Evolutionary conservation across 1,139 yeast genomes (phyloP), one percentile per base, ranked within the genome.

Genomic region (Barnettozyma hawaiiensis): DNA sequence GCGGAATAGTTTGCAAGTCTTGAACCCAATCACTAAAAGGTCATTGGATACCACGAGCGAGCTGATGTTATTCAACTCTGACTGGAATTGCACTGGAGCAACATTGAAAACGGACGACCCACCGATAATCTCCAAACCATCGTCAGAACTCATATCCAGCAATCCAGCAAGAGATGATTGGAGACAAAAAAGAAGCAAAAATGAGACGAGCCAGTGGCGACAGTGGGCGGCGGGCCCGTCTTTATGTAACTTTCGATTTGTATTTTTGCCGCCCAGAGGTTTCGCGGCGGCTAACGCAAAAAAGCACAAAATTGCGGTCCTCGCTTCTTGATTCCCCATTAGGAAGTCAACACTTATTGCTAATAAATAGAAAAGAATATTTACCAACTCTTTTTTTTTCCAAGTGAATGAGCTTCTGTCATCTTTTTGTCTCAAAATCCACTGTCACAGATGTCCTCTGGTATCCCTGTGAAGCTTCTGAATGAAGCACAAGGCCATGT

Each of bases 401-500:
- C n/a, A n/a, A n/a, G n/a, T n/a, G n/a, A n/a, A n/a, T n/a, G n/a
- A n/a, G n/a, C n/a, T n/a, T n/a, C n/a, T n/a, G n/a, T n/a, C 3
- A 10, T 4, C 18, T 8, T 2, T 32, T 12, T 12, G 16, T 19
- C 3, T 12, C 6, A 14, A n/a, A n/a, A 24, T 35, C 32, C 11
- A 4, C 5, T 12, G 33, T 19, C 14, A 22, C n/a, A 19, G 15
- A 15, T n/a, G 56, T 51, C 58, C 16, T 74, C 82, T 47, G 86
- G 90, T 39, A 80, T 89, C 39, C 97, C 97, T 7, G 81, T 89
- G 11, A 83, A 90, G 62, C 79, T 92, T 32, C 71, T 92, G 42
- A 86, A 81, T 59, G 98, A 89, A 64, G 87, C 96, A 10, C 84
- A 78, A 57, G 97, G 97, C 37, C 98, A 92, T 59, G 69, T 81